phyloP scores from a whole-genome alignment of 495 filamentous ascomycete genomes.

The Pyrenula aspistea region DNA sequence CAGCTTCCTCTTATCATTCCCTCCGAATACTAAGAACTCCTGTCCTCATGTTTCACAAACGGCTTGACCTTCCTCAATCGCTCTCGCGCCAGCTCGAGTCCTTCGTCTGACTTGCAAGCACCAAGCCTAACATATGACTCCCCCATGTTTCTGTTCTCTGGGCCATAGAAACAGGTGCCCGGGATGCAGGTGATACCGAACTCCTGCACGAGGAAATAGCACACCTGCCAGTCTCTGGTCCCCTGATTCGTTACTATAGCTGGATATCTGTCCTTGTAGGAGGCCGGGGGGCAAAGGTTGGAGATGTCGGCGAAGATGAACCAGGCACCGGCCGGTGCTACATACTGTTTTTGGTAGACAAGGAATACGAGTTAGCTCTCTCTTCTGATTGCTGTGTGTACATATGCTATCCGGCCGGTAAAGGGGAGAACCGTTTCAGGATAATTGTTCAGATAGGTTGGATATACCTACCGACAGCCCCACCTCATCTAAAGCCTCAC shows the following conservation, averaged over 20 bases:
- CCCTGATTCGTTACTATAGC: background rate
- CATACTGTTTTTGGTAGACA: slow-evolving; percentile 4
- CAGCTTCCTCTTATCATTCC: no score
- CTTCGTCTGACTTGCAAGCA: slow-evolving; percentile 5
- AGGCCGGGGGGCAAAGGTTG: no score
- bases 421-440: no score
- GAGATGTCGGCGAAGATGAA: slow-evolving; percentile 4
- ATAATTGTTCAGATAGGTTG: no score
- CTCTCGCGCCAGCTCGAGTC: slow-evolving; percentile 3
- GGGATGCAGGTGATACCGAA: slow-evolving; percentile 4
- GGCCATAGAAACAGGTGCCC: background rate
- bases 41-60: no score
- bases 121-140: slow-evolving; percentile 5
- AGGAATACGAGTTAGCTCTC: no score
- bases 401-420: no score
- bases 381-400: no score
- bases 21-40: no score
- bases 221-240: slow-evolving; percentile 4
- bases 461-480: slow-evolving; percentile 6
- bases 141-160: background rate
- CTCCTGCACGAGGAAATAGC: slow-evolving; percentile 5
- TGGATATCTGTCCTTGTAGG: background rate
- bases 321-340: slow-evolving; percentile 3
- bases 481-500: slow-evolving; percentile 2
- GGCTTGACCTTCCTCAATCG: background rate